A percentile compares a stretch with the other conserved stretches of the same genome.
phyloP scores from a whole-genome alignment of 2,329 filamentous ascomycete species.

The Lecanicillium sp. region DNA sequence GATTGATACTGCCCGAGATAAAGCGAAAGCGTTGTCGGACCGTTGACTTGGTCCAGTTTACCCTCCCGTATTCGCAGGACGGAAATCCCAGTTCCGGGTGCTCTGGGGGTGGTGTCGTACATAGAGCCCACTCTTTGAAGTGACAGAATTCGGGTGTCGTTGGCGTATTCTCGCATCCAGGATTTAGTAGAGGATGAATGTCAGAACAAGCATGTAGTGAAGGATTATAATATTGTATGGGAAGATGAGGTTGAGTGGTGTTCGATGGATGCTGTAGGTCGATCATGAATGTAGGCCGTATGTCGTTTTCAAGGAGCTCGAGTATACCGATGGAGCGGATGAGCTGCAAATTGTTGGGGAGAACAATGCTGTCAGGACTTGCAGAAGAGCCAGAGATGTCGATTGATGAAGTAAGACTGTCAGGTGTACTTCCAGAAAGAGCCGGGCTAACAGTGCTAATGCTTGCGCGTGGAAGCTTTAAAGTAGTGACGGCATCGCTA shows the following conservation, averaged over 20 bases:
- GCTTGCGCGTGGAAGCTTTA: slow-evolving; percentile 49
- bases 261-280: slow-evolving; percentile 58
- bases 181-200: slow-evolving; percentile 51
- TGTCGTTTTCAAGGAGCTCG: slow-evolving; percentile 71
- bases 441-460: slow-evolving; percentile 42
- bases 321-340: slow-evolving; percentile 61
- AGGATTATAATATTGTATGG: slow-evolving; percentile 62
- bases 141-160: slow-evolving; percentile 46
- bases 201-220: slow-evolving; percentile 54
- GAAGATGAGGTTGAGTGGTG: slow-evolving; percentile 46
- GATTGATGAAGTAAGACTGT: slow-evolving; percentile 47
- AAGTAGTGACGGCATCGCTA: slow-evolving; percentile 43
- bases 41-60: slow-evolving; percentile 66
- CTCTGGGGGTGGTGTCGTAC: slow-evolving; percentile 46
- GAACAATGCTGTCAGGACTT: slow-evolving; percentile 46
- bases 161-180: slow-evolving; percentile 38
- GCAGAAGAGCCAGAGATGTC: slow-evolving; percentile 45
- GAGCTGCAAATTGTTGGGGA: slow-evolving; percentile 45
- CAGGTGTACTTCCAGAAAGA: slow-evolving; percentile 44
- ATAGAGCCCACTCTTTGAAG: slow-evolving; percentile 66
- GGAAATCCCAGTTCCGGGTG: slow-evolving; percentile 46
- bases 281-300: slow-evolving; percentile 69
- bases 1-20: slow-evolving; percentile 49
- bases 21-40: slow-evolving; percentile 63
- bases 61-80: slow-evolving; percentile 55